Percentiles rank a stretch among this genome's conserved stretches.
Evolutionary conservation across 306 rosid species (phyloP).

Genomic region (Oemleria cerasiformis): DNA sequence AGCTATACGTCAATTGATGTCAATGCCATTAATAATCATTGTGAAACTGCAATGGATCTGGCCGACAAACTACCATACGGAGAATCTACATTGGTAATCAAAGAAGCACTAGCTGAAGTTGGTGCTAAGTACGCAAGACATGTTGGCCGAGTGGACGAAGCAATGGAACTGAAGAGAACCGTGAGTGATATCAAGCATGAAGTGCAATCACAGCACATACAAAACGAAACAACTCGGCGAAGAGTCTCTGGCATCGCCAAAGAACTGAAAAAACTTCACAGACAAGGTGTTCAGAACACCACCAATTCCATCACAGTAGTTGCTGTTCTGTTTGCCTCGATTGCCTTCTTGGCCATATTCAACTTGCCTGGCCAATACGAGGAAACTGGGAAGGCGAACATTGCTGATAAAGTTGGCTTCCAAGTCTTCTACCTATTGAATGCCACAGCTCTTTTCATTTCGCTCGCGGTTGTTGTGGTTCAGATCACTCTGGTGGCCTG

Average conservation of each 20-base stretch:
- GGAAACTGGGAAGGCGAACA: slow-evolving; percentile 57
- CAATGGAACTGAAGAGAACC: slow-evolving; percentile 90
- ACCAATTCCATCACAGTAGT: slow-evolving; percentile 78
- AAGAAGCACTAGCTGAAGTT: slow-evolving; percentile 60
- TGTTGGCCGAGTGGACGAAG: slow-evolving; percentile 80
- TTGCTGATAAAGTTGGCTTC: slow-evolving; percentile 60
- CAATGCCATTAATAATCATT: slow-evolving; percentile 72
- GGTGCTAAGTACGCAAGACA: slow-evolving; percentile 88
- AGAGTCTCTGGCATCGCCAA: slow-evolving; percentile 94
- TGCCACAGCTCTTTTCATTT: slow-evolving; percentile 82
- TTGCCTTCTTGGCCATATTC: slow-evolving; percentile 93
- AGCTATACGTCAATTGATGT: slow-evolving; percentile 56
- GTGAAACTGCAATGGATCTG: slow-evolving; percentile 88
- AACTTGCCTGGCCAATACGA: slow-evolving; percentile 89
- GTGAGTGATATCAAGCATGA: slow-evolving; percentile 96
- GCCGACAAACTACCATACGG: slow-evolving; percentile 83
- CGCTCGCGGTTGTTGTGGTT: slow-evolving; percentile 92
- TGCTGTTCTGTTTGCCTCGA: slow-evolving; percentile 92
- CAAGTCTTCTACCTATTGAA: slow-evolving; percentile 73
- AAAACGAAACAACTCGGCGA: slow-evolving; percentile 73
- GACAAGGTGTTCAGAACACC: slow-evolving; percentile 94
- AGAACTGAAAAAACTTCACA: slow-evolving; percentile 85
- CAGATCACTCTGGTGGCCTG: slow-evolving; percentile 98
- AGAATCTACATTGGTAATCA: slow-evolving; percentile 62
- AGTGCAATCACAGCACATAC: slow-evolving; percentile 77